A percentile compares a stretch with the other conserved stretches of the same genome.
Evolutionary conservation across 164 flowering plant species (phyloP).

Genomic region (Umbellularia californica): DNA sequence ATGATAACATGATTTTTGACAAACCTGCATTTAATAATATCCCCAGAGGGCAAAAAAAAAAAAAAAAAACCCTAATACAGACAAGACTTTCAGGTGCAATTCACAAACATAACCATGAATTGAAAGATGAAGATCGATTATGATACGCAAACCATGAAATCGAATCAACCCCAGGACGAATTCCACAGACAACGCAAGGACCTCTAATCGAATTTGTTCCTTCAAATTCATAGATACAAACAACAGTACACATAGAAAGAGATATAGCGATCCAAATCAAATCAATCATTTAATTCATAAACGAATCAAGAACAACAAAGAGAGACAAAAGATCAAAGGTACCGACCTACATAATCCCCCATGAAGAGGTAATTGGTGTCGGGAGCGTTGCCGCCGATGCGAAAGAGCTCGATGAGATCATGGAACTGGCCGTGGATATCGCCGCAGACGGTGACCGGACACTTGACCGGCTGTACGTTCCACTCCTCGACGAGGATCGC

Average conservation of each 20-base stretch:
- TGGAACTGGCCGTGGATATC: conserved; percentile 47
- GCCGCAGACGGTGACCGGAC: conserved; percentile 49
- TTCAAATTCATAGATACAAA: not conserved
- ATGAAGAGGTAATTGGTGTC: conserved; percentile 46
- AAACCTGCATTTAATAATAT: not conserved
- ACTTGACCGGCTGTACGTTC: conserved; percentile 46
- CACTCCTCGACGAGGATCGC: conserved; percentile 41
- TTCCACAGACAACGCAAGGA: not conserved
- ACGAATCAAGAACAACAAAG: not conserved
- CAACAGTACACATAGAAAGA: not conserved
- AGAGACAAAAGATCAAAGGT: not conserved
- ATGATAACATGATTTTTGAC: too few relatives aligned
- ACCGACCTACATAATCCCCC: conserved; percentile 47
- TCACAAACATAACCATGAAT: not conserved
- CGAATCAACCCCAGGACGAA: not conserved
- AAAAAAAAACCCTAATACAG: not conserved
- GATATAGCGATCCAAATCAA: not conserved
- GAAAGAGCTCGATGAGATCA: conserved; percentile 43
- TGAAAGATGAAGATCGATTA: not conserved
- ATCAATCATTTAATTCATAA: not conserved
- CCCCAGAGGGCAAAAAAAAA: not conserved
- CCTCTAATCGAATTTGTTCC: not conserved
- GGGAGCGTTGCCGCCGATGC: conserved; percentile 41
- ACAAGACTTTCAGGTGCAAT: not conserved
- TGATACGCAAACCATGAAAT: not conserved